Base-by-base conservation (phyloP, 1,139 yeast species). In the Pichia sp. region DNA sequence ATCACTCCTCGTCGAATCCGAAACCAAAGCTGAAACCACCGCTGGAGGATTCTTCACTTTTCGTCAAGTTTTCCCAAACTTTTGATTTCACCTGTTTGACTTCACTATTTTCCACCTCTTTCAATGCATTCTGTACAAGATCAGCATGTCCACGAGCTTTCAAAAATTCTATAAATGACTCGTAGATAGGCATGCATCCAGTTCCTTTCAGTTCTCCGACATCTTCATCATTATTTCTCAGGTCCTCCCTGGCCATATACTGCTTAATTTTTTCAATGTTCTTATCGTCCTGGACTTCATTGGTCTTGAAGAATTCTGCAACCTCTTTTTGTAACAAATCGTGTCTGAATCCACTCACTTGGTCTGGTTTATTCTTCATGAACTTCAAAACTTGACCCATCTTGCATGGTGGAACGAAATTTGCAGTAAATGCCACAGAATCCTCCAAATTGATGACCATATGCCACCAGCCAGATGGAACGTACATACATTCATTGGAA, bases 391-490 rank as follows among this genome's bases (percentile, higher is more conserved):
- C 93, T 29, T 68, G 64, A 16, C 73, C 65, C 20, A 83, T 62
- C 36, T 74, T 72, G 26, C 72, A 66, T 27, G 55, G 54, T 0
- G 96, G 94, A 6, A 85, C 91, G 58, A 86, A 87, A 54, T 87
- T 87, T 47, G 85, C 94, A 0, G 96, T 87, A 50, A 86, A 60
- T 0, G 95, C 88, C 28, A 82, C 79, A 14, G 80, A 68, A 50
- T 82, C 88, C 42, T 81, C 86, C 19, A 87, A 54, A 51, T 87
- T 87, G 18, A 86, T 83, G 19, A 87, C 96, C 28, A 77, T 66
- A 62, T 87, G 96, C 96, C 96, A 87, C 96, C 96, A 87, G 1
- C 94, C 94, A 16, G 88, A 70, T 3, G 96, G 96, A 5, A 87
- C 96, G 53, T 82, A 76, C 70, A 86, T 72, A 46, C 86, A 79